phyloP scores from a whole-genome alignment of 1,139 yeast genomes.

The Pichia sp. region DNA sequence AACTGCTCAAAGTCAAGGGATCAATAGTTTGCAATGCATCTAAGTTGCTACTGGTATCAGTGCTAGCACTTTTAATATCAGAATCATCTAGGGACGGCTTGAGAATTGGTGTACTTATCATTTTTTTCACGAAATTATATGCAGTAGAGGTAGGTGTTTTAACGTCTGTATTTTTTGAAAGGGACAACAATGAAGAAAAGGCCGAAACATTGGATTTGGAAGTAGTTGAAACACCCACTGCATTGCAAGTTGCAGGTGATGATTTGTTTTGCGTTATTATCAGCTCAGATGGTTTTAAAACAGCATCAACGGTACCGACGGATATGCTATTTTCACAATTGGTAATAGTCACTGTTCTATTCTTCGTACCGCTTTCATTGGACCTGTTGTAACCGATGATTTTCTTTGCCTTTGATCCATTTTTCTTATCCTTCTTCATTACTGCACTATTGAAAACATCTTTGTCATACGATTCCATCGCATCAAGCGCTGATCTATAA shows the following conservation, averaged over 20 bases:
- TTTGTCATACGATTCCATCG: conserved; percentile 59
- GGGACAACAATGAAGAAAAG: conserved; percentile 29
- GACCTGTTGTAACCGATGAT: neutral
- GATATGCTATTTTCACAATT: neutral
- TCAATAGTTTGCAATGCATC: conserved; percentile 6
- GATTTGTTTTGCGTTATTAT: conserved; percentile 23
- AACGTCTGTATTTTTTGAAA: conserved; percentile 24
- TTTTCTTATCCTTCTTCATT: neutral
- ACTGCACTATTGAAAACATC: conserved; percentile 37
- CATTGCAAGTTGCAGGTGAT: conserved; percentile 30
- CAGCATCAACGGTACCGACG: conserved; percentile 7
- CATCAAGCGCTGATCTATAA: conserved; percentile 37
- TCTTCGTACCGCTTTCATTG: neutral
- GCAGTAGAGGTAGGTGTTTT: conserved; percentile 24
- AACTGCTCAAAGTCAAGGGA: conserved; percentile 1
- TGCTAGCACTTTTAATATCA: neutral
- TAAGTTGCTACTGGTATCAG: neutral
- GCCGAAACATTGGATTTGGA: conserved; percentile 34
- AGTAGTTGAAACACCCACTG: conserved; percentile 31
- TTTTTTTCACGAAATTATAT: conserved; percentile 30
- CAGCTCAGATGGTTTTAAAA: conserved; percentile 25
- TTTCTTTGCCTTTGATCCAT: neutral
- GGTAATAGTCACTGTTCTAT: neutral
- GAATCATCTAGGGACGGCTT: conserved; percentile 18
- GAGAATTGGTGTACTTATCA: conserved; percentile 29